These are phyloP conservation scores for Heterotrichella gracilis DNA, from an alignment of 352 stramenopile genomes.

Conservation along the genomic window DNA sequence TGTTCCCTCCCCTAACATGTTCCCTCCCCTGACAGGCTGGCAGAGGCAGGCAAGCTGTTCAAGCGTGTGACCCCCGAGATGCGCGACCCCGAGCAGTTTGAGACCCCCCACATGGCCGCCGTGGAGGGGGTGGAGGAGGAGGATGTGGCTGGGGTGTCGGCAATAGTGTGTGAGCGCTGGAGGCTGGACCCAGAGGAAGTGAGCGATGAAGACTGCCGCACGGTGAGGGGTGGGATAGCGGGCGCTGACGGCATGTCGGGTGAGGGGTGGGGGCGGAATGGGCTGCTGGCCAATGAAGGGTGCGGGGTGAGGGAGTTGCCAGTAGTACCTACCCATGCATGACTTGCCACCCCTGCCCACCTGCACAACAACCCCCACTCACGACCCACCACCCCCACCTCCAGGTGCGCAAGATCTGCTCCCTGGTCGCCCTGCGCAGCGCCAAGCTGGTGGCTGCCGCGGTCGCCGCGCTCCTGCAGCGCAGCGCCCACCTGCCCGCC, in stretches of 20 bases:
- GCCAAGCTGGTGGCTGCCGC: conserved; percentile 20
- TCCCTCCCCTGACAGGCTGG: too few relatives aligned
- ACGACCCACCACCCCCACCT: conserved; percentile 20
- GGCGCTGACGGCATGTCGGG: background rate
- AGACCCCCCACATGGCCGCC: too few relatives aligned
- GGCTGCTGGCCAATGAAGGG: background rate
- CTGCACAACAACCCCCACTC: conserved; percentile 7
- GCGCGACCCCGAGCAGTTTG: too few relatives aligned
- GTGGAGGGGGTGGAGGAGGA: too few relatives aligned
- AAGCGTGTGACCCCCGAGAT: too few relatives aligned
- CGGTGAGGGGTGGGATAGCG: conserved; percentile 10
- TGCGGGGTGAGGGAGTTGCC: conserved; percentile 16
- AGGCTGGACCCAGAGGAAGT: too few relatives aligned
- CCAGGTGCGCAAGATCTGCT: conserved; percentile 22
- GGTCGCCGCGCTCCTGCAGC: conserved; percentile 19
- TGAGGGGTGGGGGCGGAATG: background rate
- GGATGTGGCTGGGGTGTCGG: too few relatives aligned
- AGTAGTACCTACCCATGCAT: conserved; percentile 7
- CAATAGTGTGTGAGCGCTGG: too few relatives aligned
- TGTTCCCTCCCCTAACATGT: too few relatives aligned
- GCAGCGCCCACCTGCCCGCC: background rate
- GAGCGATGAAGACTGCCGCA: conserved; percentile 13
- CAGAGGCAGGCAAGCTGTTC: too few relatives aligned
- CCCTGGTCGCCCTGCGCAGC: conserved; percentile 19
- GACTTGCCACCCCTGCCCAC: background rate